Evolutionary conservation across 1,139 yeast species (phyloP).

Genomic region (Geotrichum aggregatum): DNA sequence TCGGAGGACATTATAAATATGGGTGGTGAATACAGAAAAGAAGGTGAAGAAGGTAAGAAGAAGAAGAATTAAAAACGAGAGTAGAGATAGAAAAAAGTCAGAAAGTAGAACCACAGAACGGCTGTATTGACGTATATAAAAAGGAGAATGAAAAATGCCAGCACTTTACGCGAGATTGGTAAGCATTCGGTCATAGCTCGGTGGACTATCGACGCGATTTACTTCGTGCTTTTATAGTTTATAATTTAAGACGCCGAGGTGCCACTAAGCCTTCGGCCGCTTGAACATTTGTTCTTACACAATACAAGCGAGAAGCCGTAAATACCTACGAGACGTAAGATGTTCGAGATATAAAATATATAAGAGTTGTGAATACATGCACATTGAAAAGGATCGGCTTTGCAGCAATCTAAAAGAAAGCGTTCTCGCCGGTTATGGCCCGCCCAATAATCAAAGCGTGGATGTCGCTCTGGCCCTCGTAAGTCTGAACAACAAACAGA

Average conservation of each 20-base stretch:
- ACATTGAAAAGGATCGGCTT: too few relatives aligned
- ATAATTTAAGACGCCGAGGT: too few relatives aligned
- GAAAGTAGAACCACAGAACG: not conserved
- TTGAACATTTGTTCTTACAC: too few relatives aligned
- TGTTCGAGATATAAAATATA: too few relatives aligned
- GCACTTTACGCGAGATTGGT: too few relatives aligned
- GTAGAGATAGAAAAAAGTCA: not conserved
- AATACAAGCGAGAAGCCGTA: too few relatives aligned
- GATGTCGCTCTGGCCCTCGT: slow-evolving; percentile 47
- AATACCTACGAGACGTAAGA: too few relatives aligned
- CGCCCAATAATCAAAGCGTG: slow-evolving; percentile 45
- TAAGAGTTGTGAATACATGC: too few relatives aligned
- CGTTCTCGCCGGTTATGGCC: slow-evolving; percentile 44
- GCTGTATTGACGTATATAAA: not conserved
- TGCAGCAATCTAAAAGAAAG: slow-evolving; percentile 36
- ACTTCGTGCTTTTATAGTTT: too few relatives aligned
- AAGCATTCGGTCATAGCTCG: too few relatives aligned
- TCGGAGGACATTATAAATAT: slow-evolving; percentile 14
- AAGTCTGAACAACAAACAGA: slow-evolving; percentile 45
- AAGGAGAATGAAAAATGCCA: not conserved
- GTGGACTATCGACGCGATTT: too few relatives aligned
- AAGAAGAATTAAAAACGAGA: not conserved
- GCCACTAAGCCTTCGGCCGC: too few relatives aligned
- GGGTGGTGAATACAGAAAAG: not conserved
- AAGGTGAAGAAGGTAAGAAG: not conserved